phyloP scores from a whole-genome alignment of 148 eudicot species.

The Silene latifolia region DNA sequence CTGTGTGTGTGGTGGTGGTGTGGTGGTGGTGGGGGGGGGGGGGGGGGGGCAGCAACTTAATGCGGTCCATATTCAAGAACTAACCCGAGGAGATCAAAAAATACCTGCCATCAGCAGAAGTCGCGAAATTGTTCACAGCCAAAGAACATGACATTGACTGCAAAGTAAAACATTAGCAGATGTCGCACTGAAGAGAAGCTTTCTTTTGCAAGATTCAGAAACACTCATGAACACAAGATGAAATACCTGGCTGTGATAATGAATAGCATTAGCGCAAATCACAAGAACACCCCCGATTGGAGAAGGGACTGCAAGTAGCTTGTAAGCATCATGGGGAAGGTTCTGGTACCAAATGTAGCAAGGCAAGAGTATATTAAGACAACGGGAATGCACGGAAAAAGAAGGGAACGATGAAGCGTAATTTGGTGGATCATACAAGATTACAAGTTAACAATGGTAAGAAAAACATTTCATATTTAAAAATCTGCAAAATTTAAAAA shows the following conservation, averaged over 20 bases:
- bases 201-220: background rate
- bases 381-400: background rate
- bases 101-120: conserved; percentile 72
- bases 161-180: conserved; percentile 26
- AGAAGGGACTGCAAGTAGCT: conserved; percentile 98
- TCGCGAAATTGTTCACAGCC: conserved; percentile 84
- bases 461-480: too few species aligned
- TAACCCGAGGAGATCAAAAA: conserved; percentile 7
- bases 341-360: conserved; percentile 41
- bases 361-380: background rate
- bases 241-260: conserved; percentile 97
- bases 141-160: conserved; percentile 88
- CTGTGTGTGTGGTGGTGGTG: too few species aligned
- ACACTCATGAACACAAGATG: background rate
- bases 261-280: conserved; percentile 72
- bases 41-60: too few species aligned
- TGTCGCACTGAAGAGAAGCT: conserved; percentile 6
- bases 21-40: too few species aligned
- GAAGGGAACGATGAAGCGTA: too few species aligned
- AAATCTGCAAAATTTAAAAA: too few species aligned
- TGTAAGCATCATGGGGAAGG: conserved; percentile 94
- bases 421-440: too few species aligned
- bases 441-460: too few species aligned
- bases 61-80: background rate
- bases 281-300: conserved; percentile 98